Conservation (phyloP, 169 alveolate species). For the Cytauxzoon felis region DNA sequence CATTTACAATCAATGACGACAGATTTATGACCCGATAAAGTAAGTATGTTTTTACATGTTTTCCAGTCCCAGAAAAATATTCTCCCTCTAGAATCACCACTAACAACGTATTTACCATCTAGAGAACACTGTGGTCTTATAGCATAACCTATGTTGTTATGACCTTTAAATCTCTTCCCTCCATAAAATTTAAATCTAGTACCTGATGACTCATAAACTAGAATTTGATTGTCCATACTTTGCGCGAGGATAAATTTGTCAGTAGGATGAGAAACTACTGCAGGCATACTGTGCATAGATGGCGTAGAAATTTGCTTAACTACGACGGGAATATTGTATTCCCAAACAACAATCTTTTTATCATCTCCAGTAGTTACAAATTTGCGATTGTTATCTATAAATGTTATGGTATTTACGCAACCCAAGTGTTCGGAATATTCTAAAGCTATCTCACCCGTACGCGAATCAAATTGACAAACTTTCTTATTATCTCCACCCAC, state of each 20-base stretch:
- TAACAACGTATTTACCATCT: conserved; percentile 91
- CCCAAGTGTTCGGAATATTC: conserved; percentile 93
- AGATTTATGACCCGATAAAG: conserved; percentile 90
- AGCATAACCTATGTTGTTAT: conserved; percentile 90
- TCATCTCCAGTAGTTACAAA: conserved; percentile 95
- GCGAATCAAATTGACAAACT: conserved; percentile 86
- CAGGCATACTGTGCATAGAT: conserved; percentile 90
- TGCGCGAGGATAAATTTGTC: conserved; percentile 91
- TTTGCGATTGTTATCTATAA: conserved; percentile 86
- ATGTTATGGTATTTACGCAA: conserved; percentile 88
- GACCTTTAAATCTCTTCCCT: conserved; percentile 92
- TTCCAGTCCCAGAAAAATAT: conserved; percentile 96
- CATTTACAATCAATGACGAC: conserved; percentile 92
- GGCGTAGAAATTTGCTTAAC: conserved; percentile 94
- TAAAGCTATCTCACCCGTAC: conserved; percentile 83
- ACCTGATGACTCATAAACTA: conserved; percentile 87
- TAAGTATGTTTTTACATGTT: conserved; percentile 85
- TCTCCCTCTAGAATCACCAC: conserved; percentile 95
- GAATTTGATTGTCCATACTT: conserved; percentile 90
- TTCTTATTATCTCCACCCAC: conserved; percentile 91
- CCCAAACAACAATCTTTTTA: conserved; percentile 93
- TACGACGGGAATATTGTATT: conserved; percentile 93
- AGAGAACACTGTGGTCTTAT: conserved; percentile 90
- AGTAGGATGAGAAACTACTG: conserved; percentile 89
- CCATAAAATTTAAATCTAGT: conserved; percentile 80